Conservation (phyloP, 257 asterid species). For the Coffea eugenioides region DNA sequence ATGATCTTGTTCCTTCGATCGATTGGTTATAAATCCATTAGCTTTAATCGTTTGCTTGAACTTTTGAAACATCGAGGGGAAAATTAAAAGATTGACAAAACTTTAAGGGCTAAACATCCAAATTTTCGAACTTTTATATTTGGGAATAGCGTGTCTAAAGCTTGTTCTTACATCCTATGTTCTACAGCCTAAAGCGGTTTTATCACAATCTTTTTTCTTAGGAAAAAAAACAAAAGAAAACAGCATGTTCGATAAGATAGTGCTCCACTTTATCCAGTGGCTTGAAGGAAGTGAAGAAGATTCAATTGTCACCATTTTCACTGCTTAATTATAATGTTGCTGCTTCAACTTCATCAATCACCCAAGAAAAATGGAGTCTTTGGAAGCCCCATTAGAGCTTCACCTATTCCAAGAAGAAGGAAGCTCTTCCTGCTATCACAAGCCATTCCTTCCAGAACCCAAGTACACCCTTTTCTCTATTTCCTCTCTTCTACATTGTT, state of each 20-base stretch:
- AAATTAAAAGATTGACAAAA: too few species aligned
- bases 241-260: too few species aligned
- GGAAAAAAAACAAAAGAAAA: too few species aligned
- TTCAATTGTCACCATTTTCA: neutral
- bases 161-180: slow-evolving; percentile 24
- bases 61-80: too few species aligned
- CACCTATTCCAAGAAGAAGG: slow-evolving; percentile 27
- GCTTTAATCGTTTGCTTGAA: too few species aligned
- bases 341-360: slow-evolving; percentile 24
- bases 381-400: slow-evolving; percentile 37
- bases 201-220: neutral
- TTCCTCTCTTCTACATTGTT: neutral
- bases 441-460: slow-evolving; percentile 82
- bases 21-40: too few species aligned
- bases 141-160: slow-evolving; percentile 30
- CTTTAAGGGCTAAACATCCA: too few species aligned
- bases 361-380: slow-evolving; percentile 38
- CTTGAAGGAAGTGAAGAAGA: neutral
- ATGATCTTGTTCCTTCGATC: too few species aligned
- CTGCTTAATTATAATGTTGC: slow-evolving; percentile 19
- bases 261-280: neutral
- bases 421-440: slow-evolving; percentile 36
- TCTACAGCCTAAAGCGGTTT: neutral
- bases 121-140: too few species aligned
- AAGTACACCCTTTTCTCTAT: slow-evolving; percentile 37